Evolutionary conservation across 208 protist genomes (phyloP).

Genomic region (Wallacemonas sp.): DNA sequence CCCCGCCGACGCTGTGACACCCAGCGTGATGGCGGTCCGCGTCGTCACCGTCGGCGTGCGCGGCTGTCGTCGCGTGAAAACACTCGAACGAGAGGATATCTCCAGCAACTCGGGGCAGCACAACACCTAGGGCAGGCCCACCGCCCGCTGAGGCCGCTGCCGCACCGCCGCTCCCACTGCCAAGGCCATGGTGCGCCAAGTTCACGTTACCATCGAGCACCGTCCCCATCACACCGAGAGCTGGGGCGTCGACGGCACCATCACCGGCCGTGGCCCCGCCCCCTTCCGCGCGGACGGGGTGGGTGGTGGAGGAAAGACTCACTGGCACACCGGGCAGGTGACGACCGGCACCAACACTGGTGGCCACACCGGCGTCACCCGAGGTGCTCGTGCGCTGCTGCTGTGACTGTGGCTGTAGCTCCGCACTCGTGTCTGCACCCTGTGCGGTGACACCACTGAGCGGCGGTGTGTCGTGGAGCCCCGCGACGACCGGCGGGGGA

Average conservation of each 20-base stretch:
- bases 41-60: background rate
- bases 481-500: background rate
- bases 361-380: background rate
- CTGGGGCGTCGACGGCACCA: background rate
- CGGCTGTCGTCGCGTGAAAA: background rate
- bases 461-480: too few relatives aligned
- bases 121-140: constrained; percentile 39
- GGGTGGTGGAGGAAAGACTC: constrained; percentile 4
- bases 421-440: too few relatives aligned
- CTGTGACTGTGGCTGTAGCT: constrained; percentile 3
- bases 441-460: too few relatives aligned
- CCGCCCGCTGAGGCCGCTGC: background rate
- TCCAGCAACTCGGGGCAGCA: constrained; percentile 60
- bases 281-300: too few relatives aligned
- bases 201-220: background rate
- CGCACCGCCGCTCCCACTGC: background rate
- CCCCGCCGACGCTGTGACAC: background rate
- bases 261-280: background rate
- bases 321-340: background rate
- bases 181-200: background rate
- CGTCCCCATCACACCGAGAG: background rate
- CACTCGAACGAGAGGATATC: constrained; percentile 63
- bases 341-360: background rate
- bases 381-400: background rate
- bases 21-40: too few relatives aligned